phyloP scores from a whole-genome alignment of 495 filamentous ascomycete species.

The Aspergillus campestris region DNA sequence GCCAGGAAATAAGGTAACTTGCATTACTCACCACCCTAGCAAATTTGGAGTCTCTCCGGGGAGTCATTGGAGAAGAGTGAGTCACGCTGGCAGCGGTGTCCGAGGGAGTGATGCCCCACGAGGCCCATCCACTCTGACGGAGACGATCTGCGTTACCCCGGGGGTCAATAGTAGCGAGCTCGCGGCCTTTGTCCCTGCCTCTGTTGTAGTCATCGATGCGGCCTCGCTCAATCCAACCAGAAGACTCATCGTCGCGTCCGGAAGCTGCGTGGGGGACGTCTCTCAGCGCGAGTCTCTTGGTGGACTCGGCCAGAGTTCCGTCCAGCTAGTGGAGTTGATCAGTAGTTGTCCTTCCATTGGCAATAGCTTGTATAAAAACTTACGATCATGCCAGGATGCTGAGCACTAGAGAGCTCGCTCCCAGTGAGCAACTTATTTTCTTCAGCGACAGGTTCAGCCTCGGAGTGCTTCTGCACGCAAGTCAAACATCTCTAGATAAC shows the following conservation, averaged over 20 bases:
- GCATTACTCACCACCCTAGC: too few species aligned
- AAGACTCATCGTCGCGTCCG: constrained; percentile 4
- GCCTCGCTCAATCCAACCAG: constrained; percentile 12
- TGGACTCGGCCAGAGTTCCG: neutral
- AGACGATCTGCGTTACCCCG: constrained; percentile 8
- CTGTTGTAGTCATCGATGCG: neutral
- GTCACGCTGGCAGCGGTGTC: too few species aligned
- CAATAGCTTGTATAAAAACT: neutral
- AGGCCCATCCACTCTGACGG: constrained; percentile 6
- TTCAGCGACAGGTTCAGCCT: constrained; percentile 14
- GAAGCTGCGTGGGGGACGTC: neutral
- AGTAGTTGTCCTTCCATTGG: neutral
- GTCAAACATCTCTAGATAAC: constrained; percentile 43
- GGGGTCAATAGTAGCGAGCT: constrained; percentile 10
- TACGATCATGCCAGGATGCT: neutral
- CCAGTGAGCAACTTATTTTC: constrained; percentile 12
- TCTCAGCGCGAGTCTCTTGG: neutral
- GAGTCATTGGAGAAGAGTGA: neutral
- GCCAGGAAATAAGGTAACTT: too few species aligned
- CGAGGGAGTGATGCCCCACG: constrained; percentile 3
- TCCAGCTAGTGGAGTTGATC: constrained; percentile 1
- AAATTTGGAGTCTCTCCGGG: neutral
- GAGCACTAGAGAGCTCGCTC: constrained; percentile 2
- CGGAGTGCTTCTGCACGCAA: constrained; percentile 38
- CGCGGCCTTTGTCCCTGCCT: constrained; percentile 1